Evolutionary conservation across 2,329 filamentous ascomycete species (phyloP).

Genomic region (Calonectria pteridis): DNA sequence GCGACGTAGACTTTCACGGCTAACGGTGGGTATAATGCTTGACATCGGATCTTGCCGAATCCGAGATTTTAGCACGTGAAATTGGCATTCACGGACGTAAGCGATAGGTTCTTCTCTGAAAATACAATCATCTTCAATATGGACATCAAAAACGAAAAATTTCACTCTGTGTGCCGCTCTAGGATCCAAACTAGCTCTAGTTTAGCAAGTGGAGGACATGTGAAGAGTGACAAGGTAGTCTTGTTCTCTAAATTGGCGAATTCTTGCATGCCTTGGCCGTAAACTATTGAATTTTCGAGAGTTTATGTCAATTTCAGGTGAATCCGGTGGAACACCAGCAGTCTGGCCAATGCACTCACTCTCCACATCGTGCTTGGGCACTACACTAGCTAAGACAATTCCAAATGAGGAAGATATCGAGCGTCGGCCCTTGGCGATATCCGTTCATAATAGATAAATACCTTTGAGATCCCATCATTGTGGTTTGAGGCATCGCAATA

Average conservation of each 20-base stretch:
- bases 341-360: background rate
- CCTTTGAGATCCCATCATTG: background rate
- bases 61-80: background rate
- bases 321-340: background rate
- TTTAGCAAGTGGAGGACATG: background rate
- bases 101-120: background rate
- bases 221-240: background rate
- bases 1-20: background rate
- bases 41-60: background rate
- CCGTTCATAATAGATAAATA: background rate
- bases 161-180: background rate
- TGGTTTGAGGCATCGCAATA: background rate
- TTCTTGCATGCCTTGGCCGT: background rate
- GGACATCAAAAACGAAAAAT: background rate
- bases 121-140: background rate
- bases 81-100: background rate
- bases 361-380: background rate
- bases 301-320: background rate
- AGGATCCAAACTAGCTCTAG: background rate
- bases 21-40: background rate
- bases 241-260: background rate
- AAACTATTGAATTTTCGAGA: background rate
- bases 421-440: background rate
- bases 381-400: background rate
- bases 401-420: background rate